Evolutionary conservation across 1,139 yeast genomes (phyloP).

Genomic region (Protomyces gravidus): DNA sequence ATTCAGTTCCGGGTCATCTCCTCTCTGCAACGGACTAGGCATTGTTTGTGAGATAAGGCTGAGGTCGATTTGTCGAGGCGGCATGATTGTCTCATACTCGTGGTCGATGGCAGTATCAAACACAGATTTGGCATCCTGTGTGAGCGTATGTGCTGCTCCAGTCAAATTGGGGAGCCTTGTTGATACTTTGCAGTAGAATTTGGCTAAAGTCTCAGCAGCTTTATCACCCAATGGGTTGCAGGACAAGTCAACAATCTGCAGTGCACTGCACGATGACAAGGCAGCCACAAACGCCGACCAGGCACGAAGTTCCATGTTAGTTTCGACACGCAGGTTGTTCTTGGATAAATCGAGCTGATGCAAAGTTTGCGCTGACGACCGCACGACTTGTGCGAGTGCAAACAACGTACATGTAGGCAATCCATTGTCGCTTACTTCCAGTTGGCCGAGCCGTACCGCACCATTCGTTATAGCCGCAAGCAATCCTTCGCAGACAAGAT

Average conservation of each 20-base stretch:
- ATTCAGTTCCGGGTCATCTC: too few relatives aligned
- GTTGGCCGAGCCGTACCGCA: not conserved
- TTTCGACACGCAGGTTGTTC: not conserved
- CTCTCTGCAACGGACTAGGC: too few relatives aligned
- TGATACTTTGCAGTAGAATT: not conserved
- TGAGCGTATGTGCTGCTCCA: too few relatives aligned
- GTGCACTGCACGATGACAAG: not conserved
- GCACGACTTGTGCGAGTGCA: not conserved
- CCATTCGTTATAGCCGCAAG: not conserved
- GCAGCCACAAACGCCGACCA: not conserved
- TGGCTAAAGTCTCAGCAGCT: slow-evolving; percentile 39
- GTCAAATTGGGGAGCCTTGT: too few relatives aligned
- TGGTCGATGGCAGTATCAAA: too few relatives aligned
- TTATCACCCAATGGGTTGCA: slow-evolving; percentile 5
- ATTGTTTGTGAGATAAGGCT: too few relatives aligned
- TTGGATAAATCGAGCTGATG: not conserved
- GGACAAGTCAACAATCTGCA: slow-evolving; percentile 1
- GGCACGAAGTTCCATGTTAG: not conserved
- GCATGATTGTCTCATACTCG: too few relatives aligned
- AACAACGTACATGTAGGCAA: not conserved
- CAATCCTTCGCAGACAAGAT: not conserved
- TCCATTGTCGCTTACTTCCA: not conserved
- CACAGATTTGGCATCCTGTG: too few relatives aligned
- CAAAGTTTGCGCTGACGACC: not conserved
- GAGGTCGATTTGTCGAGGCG: too few relatives aligned